Evolutionary conservation across 805 yeast species (phyloP), one percentile per base, ranked within the genome.

Genomic region (Lipomyces orientalis): DNA sequence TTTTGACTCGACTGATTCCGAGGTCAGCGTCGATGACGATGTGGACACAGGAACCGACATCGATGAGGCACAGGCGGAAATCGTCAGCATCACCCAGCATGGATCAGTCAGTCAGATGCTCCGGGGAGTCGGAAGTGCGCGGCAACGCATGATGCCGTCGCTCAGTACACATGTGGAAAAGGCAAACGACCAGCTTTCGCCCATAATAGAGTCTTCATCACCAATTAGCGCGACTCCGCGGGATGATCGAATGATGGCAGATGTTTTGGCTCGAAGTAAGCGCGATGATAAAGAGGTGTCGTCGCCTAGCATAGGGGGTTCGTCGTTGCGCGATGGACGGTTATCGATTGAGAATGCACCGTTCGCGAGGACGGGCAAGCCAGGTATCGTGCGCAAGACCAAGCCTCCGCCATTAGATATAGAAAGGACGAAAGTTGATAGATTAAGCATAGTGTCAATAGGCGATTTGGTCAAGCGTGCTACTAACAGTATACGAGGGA

Each of bases 321-420:
- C 49, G 49, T n/a, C 10, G 49, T 16, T n/a, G n/a, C 49, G 25
- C 49, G 22, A 43, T 43, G n/a, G 5, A 1, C 49, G 9, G 22
- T 9, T 43, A 16, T 43, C 25, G 22, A 43, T 8, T 43, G 49
- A 9, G 16, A 43, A 43, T 43, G n/a, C 55, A 12, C 29, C 25
- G 54, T 51, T 63, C 33, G 29, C 49, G 34, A 49, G 58, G 43
- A 57, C 35, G 9, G 37, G 46, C 19, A 49, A 46, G 43, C 35
- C 61, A 9, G 69, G 69, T 16, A 66, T 66, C 29, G 70, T 66
- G 33, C 59, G 70, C 29, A 59, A 49, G 16, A 56, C 46, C 25
- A 54, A 60, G 29, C 70, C 70, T 43, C 66, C 62, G 49, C 67
- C 70, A 39, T 49, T 66, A 25, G 46, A 55, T 22, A 56, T 66